These are phyloP conservation scores for Metschnikowia amazonensis DNA, from an alignment of 805 yeast species.

Conservation along the genomic window DNA sequence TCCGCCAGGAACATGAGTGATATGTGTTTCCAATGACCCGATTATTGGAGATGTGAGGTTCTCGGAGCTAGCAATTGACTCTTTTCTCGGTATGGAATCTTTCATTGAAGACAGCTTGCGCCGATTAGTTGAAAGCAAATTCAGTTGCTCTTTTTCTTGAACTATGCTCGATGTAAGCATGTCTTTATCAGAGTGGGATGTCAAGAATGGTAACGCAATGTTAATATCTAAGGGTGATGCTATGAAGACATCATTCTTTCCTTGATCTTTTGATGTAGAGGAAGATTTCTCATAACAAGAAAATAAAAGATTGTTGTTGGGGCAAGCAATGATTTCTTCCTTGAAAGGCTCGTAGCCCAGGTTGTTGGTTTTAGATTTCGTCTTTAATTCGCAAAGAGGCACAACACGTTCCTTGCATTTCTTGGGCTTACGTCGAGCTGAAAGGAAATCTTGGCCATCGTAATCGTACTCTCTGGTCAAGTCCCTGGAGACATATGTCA, in stretches of 20 bases:
- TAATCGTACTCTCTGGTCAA: constrained; percentile 52
- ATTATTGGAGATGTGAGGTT: constrained; percentile 31
- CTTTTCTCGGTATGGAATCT: constrained; percentile 22
- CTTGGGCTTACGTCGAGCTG: constrained; percentile 4
- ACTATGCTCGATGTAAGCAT: constrained; percentile 19
- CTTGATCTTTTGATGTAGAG: not conserved
- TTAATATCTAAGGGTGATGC: constrained; percentile 44
- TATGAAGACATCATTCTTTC: constrained; percentile 24
- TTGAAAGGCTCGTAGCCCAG: constrained; percentile 43
- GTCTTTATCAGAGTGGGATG: constrained; percentile 34
- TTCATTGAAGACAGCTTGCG: constrained; percentile 21
- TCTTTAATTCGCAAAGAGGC: constrained; percentile 60
- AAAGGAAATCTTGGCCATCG: constrained; percentile 29
- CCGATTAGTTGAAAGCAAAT: not conserved
- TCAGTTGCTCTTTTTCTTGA: constrained; percentile 8
- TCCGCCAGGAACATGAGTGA: constrained; percentile 22
- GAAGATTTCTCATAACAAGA: constrained; percentile 44
- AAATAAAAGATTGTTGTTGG: constrained; percentile 58
- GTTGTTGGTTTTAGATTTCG: constrained; percentile 40
- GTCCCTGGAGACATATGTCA: constrained; percentile 58
- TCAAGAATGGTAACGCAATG: constrained; percentile 42
- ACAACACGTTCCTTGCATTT: constrained; percentile 46
- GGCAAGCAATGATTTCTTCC: constrained; percentile 58
- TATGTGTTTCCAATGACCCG: constrained; percentile 39
- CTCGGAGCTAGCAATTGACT: constrained; percentile 8